Percentiles rank a stretch among this genome's conserved stretches.
phyloP scores from a whole-genome alignment of 345 rosid genomes.

The Heritiera fomes region DNA sequence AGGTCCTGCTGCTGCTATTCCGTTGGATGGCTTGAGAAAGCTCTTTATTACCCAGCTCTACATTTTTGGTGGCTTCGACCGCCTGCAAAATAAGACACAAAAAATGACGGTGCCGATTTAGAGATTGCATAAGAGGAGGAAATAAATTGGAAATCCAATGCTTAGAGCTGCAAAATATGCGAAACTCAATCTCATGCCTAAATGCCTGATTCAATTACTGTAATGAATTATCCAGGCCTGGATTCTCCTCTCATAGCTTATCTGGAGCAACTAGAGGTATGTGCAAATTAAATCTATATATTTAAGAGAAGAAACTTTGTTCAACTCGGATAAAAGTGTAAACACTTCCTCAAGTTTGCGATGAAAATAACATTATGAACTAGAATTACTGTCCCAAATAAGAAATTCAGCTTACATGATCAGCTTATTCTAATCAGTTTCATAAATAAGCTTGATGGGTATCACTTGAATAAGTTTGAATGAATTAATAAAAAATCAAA shows the following conservation, averaged over 20 bases:
- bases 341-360: neutral
- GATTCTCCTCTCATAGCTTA: neutral
- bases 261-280: neutral
- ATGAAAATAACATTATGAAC: neutral
- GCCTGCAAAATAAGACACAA: constrained; percentile 51
- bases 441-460: neutral
- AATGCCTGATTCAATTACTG: neutral
- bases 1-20: constrained; percentile 90
- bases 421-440: neutral
- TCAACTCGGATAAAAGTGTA: neutral
- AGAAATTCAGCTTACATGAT: neutral
- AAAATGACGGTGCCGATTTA: neutral
- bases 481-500: neutral
- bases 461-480: neutral
- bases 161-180: constrained; percentile 68
- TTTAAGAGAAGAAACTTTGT: neutral
- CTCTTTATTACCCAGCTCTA: constrained; percentile 85
- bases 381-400: neutral
- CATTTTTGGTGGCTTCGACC: constrained; percentile 86
- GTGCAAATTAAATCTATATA: neutral
- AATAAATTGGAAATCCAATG: neutral
- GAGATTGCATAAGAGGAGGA: neutral
- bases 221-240: neutral
- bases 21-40: constrained; percentile 77
- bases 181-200: neutral